These are phyloP conservation scores for Tylopilus intermedius DNA, from an alignment of 768 basidiomycete genomes.

Conservation along the genomic window DNA sequence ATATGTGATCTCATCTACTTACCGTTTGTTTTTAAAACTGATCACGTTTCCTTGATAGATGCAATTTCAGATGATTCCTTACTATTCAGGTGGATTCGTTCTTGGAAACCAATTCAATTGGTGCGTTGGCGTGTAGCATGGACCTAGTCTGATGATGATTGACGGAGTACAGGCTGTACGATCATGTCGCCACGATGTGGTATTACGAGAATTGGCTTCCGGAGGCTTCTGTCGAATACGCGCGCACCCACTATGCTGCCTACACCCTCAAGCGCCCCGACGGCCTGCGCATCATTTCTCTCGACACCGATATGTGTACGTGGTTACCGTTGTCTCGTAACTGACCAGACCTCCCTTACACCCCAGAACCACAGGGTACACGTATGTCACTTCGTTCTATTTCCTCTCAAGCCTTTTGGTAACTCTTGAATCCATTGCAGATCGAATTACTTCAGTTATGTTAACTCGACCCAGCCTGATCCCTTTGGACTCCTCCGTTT, in stretches of 20 bases:
- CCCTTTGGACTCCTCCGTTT: slow-evolving; percentile 46
- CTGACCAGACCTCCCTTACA: not conserved
- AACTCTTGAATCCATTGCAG: slow-evolving; percentile 15
- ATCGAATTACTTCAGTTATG: slow-evolving; percentile 44
- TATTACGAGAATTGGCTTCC: slow-evolving; percentile 29
- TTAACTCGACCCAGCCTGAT: slow-evolving; percentile 44
- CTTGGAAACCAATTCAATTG: slow-evolving; percentile 39
- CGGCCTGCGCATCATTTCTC: slow-evolving; percentile 45
- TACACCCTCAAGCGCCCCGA: slow-evolving; percentile 42
- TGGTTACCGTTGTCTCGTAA: slow-evolving; percentile 39
- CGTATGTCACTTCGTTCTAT: slow-evolving; percentile 19
- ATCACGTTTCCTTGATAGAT: not conserved
- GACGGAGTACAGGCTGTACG: slow-evolving; percentile 38
- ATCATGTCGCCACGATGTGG: slow-evolving; percentile 45
- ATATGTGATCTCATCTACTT: slow-evolving; percentile 38
- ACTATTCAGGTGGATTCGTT: slow-evolving; percentile 31
- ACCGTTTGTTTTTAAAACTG: not conserved
- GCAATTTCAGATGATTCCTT: slow-evolving; percentile 36
- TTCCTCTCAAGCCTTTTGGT: not conserved
- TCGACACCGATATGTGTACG: slow-evolving; percentile 31
- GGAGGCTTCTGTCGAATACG: slow-evolving; percentile 29
- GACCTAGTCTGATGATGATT: not conserved
- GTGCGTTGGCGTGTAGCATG: slow-evolving; percentile 14
- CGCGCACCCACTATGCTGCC: slow-evolving; percentile 41
- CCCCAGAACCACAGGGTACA: slow-evolving; percentile 23